phyloP scores from a whole-genome alignment of 306 rosid genomes.

The Leucaena leucocephala region DNA sequence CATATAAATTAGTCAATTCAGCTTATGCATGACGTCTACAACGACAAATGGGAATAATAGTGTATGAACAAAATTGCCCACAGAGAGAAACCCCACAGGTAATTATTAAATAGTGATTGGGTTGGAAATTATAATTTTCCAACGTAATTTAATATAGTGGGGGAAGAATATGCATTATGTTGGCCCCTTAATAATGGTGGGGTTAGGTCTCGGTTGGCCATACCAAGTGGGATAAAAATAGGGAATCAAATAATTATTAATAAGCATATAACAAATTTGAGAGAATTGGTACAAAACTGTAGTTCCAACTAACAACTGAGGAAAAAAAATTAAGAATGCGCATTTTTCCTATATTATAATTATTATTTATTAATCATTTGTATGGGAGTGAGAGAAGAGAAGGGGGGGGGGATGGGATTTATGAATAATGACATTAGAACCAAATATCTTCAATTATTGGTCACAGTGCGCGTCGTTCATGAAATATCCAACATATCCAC shows the following conservation, averaged over 20 bases:
- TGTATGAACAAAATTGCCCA: constrained; percentile 11
- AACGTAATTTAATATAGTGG: constrained; percentile 10
- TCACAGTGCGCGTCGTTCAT: background rate
- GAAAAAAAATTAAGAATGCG: background rate
- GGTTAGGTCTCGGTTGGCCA: constrained; percentile 66
- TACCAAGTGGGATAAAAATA: constrained; percentile 26
- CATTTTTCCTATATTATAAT: too few species aligned
- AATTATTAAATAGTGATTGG: background rate
- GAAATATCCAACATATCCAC: background rate
- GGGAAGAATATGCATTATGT: constrained; percentile 41
- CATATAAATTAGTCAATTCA: constrained; percentile 15
- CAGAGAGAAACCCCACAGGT: background rate
- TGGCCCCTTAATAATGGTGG: constrained; percentile 50
- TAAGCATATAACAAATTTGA: background rate
- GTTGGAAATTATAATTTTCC: constrained; percentile 24
- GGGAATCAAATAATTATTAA: constrained; percentile 21
- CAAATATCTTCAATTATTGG: constrained; percentile 27
- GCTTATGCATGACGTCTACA: constrained; percentile 12
- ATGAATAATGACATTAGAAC: constrained; percentile 8
- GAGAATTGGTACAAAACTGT: background rate
- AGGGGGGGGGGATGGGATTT: background rate
- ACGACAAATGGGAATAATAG: constrained; percentile 4
- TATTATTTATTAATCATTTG: background rate
- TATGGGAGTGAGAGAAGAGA: background rate
- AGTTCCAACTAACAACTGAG: constrained; percentile 16